Evolutionary conservation across 1,284 basidiomycete species (phyloP).

Genomic region (Golubevia sp.): DNA sequence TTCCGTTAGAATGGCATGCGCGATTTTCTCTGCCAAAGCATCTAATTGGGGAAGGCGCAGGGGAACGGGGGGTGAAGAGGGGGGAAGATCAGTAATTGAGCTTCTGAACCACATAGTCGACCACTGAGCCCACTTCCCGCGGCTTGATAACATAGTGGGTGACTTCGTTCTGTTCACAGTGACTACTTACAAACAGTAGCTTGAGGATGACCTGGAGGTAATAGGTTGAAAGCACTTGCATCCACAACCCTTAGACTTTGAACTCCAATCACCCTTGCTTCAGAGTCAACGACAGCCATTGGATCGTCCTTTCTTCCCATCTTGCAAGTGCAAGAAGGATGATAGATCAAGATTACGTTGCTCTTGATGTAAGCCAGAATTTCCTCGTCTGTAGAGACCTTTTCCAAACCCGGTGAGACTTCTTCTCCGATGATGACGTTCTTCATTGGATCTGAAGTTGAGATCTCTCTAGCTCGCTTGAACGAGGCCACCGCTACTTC

Average conservation of each 20-base stretch:
- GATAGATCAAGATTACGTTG: neutral
- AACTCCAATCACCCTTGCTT: too few relatives aligned
- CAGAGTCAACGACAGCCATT: too few relatives aligned
- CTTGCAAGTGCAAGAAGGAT: too few relatives aligned
- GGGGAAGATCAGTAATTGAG: too few relatives aligned
- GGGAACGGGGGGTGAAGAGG: too few relatives aligned
- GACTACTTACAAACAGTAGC: too few relatives aligned
- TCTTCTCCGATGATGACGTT: conserved; percentile 7
- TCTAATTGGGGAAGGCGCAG: too few relatives aligned
- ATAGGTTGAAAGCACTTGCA: neutral
- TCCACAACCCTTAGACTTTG: neutral
- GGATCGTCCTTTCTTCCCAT: too few relatives aligned
- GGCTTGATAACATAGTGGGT: too few relatives aligned
- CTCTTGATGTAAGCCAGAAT: conserved; percentile 6
- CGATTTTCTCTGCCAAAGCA: conserved; percentile 14
- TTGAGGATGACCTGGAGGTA: neutral
- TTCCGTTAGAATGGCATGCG: neutral
- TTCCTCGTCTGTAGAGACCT: conserved; percentile 2
- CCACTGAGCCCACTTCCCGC: too few relatives aligned
- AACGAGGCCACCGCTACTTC: conserved; percentile 5
- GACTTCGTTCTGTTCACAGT: too few relatives aligned
- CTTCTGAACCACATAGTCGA: too few relatives aligned
- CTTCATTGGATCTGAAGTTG: conserved; percentile 5
- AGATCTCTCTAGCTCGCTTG: conserved; percentile 7
- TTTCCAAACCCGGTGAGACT: conserved; percentile 2